These are phyloP conservation scores for Backusella circina DNA, from an alignment of 192 early-diverging fungal species.

Conservation along the genomic window DNA sequence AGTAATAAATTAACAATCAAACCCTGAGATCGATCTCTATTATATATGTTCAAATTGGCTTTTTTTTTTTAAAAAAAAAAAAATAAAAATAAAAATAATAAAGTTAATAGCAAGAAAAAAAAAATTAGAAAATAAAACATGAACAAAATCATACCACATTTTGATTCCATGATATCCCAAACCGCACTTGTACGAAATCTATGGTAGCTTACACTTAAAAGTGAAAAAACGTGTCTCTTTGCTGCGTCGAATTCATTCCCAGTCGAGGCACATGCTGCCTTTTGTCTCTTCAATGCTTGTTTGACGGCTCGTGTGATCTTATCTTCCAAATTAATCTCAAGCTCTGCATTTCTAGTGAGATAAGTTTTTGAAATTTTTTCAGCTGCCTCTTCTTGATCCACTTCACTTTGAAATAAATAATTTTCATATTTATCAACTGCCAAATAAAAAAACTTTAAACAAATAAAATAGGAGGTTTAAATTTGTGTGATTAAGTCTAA, in stretches of 20 bases:
- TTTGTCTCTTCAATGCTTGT: constrained; percentile 4
- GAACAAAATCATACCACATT: background rate
- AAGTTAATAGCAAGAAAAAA: background rate
- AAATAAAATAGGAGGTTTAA: background rate
- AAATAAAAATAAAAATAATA: background rate
- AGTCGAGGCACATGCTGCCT: background rate
- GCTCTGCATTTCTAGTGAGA: constrained; percentile 5
- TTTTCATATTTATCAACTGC: constrained; percentile 11
- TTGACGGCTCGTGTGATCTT: background rate
- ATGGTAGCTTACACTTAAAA: constrained; percentile 7
- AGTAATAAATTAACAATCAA: constrained; percentile 5
- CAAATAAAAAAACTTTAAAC: constrained; percentile 9
- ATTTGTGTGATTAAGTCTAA: background rate
- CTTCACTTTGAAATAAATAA: background rate
- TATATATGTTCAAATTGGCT: constrained; percentile 1
- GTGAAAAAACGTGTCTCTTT: constrained; percentile 8
- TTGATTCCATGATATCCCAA: constrained; percentile 11
- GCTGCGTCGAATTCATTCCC: constrained; percentile 9
- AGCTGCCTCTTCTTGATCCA: constrained; percentile 1
- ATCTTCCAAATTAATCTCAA: constrained; percentile 7
- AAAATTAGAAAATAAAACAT: background rate
- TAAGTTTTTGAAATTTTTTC: background rate
- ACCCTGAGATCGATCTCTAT: constrained; percentile 3
- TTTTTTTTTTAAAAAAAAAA: background rate
- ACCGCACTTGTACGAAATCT: constrained; percentile 1